Base-by-base conservation (phyloP, 495 filamentous ascomycete species). In the Recurvomyces mirabilis region DNA sequence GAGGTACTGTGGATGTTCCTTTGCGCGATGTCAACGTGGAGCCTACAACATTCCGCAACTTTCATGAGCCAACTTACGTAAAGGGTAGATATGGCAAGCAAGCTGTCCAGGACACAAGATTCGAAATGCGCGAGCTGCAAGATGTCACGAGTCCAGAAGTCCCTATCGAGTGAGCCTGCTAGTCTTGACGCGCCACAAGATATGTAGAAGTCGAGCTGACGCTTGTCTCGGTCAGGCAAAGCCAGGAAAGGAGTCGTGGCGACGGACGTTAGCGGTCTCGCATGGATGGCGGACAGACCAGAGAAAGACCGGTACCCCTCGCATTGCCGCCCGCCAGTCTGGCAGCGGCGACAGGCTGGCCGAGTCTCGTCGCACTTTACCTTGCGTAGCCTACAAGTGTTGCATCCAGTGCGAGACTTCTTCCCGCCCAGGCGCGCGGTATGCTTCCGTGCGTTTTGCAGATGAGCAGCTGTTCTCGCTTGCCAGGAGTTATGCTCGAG, bases 361-460 rank as follows among this genome's bases (percentile, higher is more conserved):
- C 19, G 38, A 11, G 1, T 23, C 26, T 53, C 38, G 17, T 43
- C 43, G 38, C 43, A 53, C 21, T 53, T 45, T 26, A 46, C 29
- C 5, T 34, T 47, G 32, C 47, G 30, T 5, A 21, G 23, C 23
- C 36, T 39, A 37, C 48, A 51, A 9, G 48, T 51, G 1, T 24
- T 1, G 17, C 48, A 51, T 35, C 48, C 48, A 9, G 19, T 25
- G 11, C 38, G 25, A 5, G 34, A 23, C 30, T 46, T 51, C 7
- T n/a, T 35, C 14, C 29, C 28, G 21, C 43, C 43, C 10, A 47
- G 24, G 1, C 43, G 43, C 4, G 22, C 43, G 17, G 28, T 47
- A 3, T 21, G 6, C 35, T 39, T 38, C 4, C 33, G 31, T 4
- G 43, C 43, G 5, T 19, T 23, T 23, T 46, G 10, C 14, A 47